Base-by-base conservation (phyloP, 2,329 filamentous ascomycete genomes). In the Cryphonectria nitschkei region DNA sequence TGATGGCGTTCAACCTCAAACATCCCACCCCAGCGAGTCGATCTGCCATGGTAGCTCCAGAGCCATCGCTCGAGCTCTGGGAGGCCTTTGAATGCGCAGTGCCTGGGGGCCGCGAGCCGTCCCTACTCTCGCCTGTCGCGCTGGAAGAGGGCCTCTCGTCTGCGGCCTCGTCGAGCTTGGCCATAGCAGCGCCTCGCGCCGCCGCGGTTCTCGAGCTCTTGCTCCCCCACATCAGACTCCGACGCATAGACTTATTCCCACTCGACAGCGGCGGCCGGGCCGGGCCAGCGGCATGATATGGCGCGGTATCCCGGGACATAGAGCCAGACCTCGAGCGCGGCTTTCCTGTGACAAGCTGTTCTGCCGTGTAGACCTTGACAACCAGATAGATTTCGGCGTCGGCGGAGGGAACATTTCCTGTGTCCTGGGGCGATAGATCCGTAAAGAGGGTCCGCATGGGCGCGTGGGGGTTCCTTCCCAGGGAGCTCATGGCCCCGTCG, bases 361-460 rank as follows among this genome's bases (percentile, higher is more conserved):
- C 86, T 0, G 84, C 81, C 3, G 90, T 87, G 65, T 94, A 86
- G 9, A 98, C 88, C 76, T 93, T 94, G 74, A 96, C 92, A 3
- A 98, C 90, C 1, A 99, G 85, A 78, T 93, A 98, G 29, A 98
- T 82, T 67, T 94, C 92, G 3, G 89, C 88, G 64, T 92, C 92
- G 11, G 88, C 86, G 2, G 91, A 85, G 0, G 86, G 83, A 0
- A 83, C 79, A 65, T 90, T 89, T 34, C 89, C 89, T 71, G 90
- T 86, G 76, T 98, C 95, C 65, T 90, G 87, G 0, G 93, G 88
- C 54, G 90, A 93, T 26, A 99, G 84, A 76, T 98, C 94, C 2
- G 93, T 91, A 75, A 98, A 98, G 2, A 99, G 85, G 0, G 94
- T 97, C 77, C 92, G 93, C 78, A 95, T 88, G 77, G 91, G 90